Conservation (phyloP, 2,329 filamentous ascomycete species). For the Ophiostoma sp. region DNA sequence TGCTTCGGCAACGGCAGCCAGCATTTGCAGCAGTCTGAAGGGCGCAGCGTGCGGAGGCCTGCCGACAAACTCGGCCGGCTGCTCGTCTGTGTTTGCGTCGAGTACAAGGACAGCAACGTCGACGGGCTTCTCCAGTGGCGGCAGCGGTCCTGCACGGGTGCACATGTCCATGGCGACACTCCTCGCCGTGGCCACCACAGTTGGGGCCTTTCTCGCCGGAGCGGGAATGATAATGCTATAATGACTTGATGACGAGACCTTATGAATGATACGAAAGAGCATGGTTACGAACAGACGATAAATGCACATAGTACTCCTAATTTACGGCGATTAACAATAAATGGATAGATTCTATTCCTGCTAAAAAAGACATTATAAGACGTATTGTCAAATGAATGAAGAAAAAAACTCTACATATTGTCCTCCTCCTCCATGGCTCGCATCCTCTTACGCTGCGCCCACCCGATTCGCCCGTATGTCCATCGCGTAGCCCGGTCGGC, state of each 20-base stretch:
- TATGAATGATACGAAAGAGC: background rate
- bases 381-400: too few species aligned
- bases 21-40: conserved; percentile 29
- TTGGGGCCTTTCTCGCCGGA: background rate
- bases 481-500: conserved; percentile 18
- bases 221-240: background rate
- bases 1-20: conserved; percentile 19
- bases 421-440: conserved; percentile 17
- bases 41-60: conserved; percentile 26
- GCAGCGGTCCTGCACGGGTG: background rate
- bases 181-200: background rate
- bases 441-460: background rate
- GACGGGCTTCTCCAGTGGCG: conserved; percentile 14
- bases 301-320: background rate
- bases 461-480: conserved; percentile 7
- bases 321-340: background rate
- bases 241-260: background rate
- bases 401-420: background rate
- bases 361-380: background rate
- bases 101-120: conserved; percentile 5
- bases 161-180: background rate
- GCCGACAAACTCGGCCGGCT: conserved; percentile 23
- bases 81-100: conserved; percentile 18
- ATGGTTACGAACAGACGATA: background rate
- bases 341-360: background rate